Conservation (phyloP, 2,329 filamentous ascomycete genomes). For the Pseudodiploospora longispora region DNA sequence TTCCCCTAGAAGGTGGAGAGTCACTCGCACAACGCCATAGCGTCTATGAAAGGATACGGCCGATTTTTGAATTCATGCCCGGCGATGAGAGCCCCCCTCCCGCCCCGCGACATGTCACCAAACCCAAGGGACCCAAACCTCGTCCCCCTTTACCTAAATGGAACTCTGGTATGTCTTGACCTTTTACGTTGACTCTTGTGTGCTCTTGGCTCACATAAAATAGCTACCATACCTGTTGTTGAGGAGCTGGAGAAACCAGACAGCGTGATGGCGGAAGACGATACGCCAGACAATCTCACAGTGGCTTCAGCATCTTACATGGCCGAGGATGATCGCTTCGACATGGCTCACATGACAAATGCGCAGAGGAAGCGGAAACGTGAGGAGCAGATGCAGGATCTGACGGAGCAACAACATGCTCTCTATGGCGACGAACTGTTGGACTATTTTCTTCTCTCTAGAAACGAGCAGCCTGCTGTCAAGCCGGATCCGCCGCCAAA, state of each 20-base stretch:
- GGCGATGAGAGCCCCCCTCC: conserved; percentile 85
- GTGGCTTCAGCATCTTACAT: conserved; percentile 78
- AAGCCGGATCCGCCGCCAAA: conserved; percentile 73
- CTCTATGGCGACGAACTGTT: conserved; percentile 88
- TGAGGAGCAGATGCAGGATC: conserved; percentile 51
- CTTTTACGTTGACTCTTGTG: too few species aligned
- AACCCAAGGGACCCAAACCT: conserved; percentile 65
- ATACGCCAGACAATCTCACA: conserved; percentile 75
- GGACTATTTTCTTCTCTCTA: conserved; percentile 89
- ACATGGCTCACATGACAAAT: conserved; percentile 58
- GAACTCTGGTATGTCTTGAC: conserved; percentile 17
- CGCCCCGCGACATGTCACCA: conserved; percentile 85
- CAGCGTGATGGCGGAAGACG: conserved; percentile 56
- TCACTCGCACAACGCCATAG: conserved; percentile 80
- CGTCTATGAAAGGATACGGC: conserved; percentile 70
- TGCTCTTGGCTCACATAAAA: conserved; percentile 12
- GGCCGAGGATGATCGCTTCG: conserved; percentile 72
- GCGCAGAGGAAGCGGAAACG: conserved; percentile 70
- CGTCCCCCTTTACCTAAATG: conserved; percentile 48
- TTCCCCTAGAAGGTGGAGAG: conserved; percentile 76
- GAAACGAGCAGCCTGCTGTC: conserved; percentile 65
- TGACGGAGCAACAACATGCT: conserved; percentile 75
- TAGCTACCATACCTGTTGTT: conserved; percentile 18
- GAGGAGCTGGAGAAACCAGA: conserved; percentile 61
- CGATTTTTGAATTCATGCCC: conserved; percentile 83